phyloP scores from a whole-genome alignment of 768 basidiomycete species.

The Serendipita sp. region DNA sequence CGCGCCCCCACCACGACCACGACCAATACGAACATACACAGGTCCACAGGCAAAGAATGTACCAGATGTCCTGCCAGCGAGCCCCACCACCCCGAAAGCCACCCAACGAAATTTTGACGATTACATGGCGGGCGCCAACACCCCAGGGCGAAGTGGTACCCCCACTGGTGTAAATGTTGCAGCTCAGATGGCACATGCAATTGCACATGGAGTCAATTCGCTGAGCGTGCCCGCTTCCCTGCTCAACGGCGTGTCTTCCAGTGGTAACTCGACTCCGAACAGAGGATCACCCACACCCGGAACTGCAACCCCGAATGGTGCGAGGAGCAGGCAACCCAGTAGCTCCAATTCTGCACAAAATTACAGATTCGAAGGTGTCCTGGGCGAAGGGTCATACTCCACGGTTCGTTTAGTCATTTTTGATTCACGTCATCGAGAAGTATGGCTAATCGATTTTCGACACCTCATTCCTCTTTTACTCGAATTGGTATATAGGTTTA shows the following conservation, averaged over 20 bases:
- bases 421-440: background rate
- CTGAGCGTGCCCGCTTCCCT: background rate
- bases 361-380: conserved; percentile 38
- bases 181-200: conserved; percentile 6
- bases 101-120: conserved; percentile 5
- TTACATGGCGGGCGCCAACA: background rate
- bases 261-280: background rate
- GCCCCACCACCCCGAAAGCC: conserved; percentile 3
- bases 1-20: conserved; percentile 4
- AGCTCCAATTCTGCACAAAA: background rate
- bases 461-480: conserved; percentile 8
- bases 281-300: background rate
- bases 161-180: background rate
- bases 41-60: conserved; percentile 6
- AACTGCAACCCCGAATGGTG: background rate
- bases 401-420: conserved; percentile 34
- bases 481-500: conserved; percentile 32
- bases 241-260: background rate
- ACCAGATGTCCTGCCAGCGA: conserved; percentile 1
- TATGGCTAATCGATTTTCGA: background rate
- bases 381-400: conserved; percentile 74
- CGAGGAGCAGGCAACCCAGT: background rate
- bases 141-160: background rate
- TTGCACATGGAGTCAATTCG: background rate
- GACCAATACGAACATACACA: conserved; percentile 2